A percentile compares a stretch with the other conserved stretches of the same genome.
These are phyloP conservation scores for Blastobotrys parvus DNA, from an alignment of 805 yeast species.

Conservation along the genomic window DNA sequence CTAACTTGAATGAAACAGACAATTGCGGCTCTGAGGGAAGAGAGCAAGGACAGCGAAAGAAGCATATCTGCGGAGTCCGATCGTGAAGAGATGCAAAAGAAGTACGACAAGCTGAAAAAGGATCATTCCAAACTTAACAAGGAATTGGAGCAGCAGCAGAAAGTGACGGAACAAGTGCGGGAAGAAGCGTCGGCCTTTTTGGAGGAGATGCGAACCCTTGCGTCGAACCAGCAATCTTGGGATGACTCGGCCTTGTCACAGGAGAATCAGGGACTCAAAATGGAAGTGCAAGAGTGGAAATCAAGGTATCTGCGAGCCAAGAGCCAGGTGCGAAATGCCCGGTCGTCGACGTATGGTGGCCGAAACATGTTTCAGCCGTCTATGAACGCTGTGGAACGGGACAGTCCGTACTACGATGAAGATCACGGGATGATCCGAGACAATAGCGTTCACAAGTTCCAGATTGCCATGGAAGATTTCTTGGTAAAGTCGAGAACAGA, in stretches of 20 bases:
- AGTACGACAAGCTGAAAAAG: slow-evolving; percentile 15
- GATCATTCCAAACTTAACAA: slow-evolving; percentile 18
- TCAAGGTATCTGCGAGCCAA: slow-evolving; percentile 23
- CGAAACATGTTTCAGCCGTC: slow-evolving; percentile 7
- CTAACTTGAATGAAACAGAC: too few species aligned
- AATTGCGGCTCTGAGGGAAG: neutral
- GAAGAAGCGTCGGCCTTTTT: slow-evolving; percentile 30
- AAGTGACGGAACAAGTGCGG: slow-evolving; percentile 30
- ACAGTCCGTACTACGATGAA: slow-evolving; percentile 14
- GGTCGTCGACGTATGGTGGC: slow-evolving; percentile 18
- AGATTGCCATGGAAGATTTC: slow-evolving; percentile 28
- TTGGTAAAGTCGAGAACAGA: slow-evolving; percentile 24
- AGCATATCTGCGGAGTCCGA: slow-evolving; percentile 4
- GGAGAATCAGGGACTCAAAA: slow-evolving; percentile 20
- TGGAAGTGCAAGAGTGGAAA: slow-evolving; percentile 31
- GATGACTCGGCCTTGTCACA: slow-evolving; percentile 13
- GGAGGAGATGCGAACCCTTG: slow-evolving; percentile 31
- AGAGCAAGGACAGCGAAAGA: neutral
- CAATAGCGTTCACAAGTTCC: slow-evolving; percentile 23
- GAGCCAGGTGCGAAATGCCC: slow-evolving; percentile 22
- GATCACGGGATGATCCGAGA: slow-evolving; percentile 24
- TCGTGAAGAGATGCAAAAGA: slow-evolving; percentile 8
- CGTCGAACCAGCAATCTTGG: slow-evolving; percentile 17
- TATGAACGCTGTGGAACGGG: slow-evolving; percentile 8
- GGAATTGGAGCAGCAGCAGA: slow-evolving; percentile 19